Percentiles rank a stretch among this genome's conserved stretches.
These are phyloP conservation scores for Aquilaria agallochum DNA, from an alignment of 441 rosid genomes.

Conservation along the genomic window DNA sequence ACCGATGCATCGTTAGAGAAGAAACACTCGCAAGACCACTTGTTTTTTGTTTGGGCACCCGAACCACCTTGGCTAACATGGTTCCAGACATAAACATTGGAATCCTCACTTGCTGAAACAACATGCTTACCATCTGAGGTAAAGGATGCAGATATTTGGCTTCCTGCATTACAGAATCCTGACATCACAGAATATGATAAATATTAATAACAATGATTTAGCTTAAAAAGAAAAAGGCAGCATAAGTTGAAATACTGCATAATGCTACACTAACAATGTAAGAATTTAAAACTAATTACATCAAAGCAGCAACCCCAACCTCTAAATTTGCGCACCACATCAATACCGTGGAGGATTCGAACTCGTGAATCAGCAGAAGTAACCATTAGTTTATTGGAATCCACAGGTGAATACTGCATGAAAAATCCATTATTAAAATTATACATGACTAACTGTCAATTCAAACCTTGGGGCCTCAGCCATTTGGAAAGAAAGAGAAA, in stretches of 20 bases:
- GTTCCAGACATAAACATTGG: slow-evolving; percentile 41
- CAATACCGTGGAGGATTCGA: slow-evolving; percentile 26
- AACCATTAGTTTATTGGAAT: slow-evolving; percentile 35
- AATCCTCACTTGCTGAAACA: slow-evolving; percentile 40
- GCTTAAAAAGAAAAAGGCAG: neutral
- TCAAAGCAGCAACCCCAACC: slow-evolving; percentile 19
- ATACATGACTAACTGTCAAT: too few species aligned
- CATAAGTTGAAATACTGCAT: neutral
- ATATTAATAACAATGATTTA: neutral
- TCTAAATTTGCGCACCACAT: slow-evolving; percentile 31
- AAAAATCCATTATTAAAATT: neutral
- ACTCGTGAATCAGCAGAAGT: slow-evolving; percentile 43
- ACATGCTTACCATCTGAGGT: slow-evolving; percentile 38
- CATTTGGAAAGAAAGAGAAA: neutral
- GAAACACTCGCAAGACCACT: slow-evolving; percentile 34
- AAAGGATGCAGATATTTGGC: slow-evolving; percentile 38
- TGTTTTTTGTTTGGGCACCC: slow-evolving; percentile 20
- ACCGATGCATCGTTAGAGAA: slow-evolving; percentile 35
- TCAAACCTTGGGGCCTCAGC: too few species aligned
- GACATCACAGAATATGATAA: slow-evolving; percentile 1
- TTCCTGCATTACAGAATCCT: slow-evolving; percentile 32
- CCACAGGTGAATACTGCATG: slow-evolving; percentile 37
- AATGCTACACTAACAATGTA: neutral
- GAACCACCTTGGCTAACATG: slow-evolving; percentile 19
- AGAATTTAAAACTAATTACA: slow-evolving; percentile 2